Evolutionary conservation across 352 stramenopile species (phyloP).

Genomic region (Pythium rishiriense): DNA sequence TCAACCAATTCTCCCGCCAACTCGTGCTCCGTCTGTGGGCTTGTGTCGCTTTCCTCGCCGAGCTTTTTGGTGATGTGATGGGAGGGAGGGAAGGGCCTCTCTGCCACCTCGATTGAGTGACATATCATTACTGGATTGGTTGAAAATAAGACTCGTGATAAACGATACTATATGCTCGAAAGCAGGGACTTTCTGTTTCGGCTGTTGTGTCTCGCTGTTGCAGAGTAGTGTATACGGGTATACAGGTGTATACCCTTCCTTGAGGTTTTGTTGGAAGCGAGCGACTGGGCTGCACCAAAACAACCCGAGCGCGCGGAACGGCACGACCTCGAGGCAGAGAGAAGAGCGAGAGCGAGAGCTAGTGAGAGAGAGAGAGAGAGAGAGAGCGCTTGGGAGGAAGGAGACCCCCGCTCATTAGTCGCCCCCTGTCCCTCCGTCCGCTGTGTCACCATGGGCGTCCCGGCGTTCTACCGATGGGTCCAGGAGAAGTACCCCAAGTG

Average conservation of each 20-base stretch:
- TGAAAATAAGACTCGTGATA: slow-evolving; percentile 1
- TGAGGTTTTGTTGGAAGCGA: slow-evolving; percentile 25
- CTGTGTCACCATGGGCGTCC: slow-evolving; percentile 96
- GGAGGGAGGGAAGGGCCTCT: too few relatives aligned
- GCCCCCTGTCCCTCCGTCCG: too few relatives aligned
- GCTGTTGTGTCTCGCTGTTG: slow-evolving; percentile 23
- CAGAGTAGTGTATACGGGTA: slow-evolving; percentile 20
- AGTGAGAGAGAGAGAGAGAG: too few relatives aligned
- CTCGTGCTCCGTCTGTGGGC: background rate
- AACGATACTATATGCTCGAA: background rate
- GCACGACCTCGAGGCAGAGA: background rate
- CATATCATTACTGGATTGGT: slow-evolving; percentile 8
- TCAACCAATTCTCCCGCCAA: background rate
- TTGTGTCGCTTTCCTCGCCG: background rate
- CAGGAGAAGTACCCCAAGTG: slow-evolving; percentile 99
- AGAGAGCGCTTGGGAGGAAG: too few relatives aligned
- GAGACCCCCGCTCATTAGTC: too few relatives aligned
- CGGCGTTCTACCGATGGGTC: slow-evolving; percentile 99
- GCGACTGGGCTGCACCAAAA: background rate
- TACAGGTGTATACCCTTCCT: slow-evolving; percentile 15
- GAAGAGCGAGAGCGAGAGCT: too few relatives aligned
- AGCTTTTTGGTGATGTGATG: too few relatives aligned
- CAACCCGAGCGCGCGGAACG: background rate
- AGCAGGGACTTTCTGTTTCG: background rate
- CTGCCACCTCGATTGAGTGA: slow-evolving; percentile 2